Evolutionary conservation across 805 yeast genomes (phyloP), one percentile per base, ranked within the genome.

Genomic region (Yamadazyma olivae): DNA sequence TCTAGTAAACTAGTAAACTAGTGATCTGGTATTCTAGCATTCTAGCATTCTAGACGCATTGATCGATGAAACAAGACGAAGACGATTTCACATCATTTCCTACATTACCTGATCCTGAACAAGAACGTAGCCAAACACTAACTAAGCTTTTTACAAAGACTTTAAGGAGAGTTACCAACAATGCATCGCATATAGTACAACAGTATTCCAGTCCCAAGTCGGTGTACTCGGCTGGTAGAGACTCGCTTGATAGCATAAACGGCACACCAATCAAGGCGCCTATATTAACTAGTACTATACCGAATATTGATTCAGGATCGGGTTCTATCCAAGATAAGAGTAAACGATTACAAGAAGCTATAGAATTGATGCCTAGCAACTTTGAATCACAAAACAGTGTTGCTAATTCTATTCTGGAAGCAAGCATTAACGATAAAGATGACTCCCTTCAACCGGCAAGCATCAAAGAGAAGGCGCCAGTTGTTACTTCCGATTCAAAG

Each of bases 11-110:
- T n/a, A n/a, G n/a, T n/a, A n/a, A n/a, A n/a, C n/a, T n/a, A n/a
- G n/a, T n/a, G n/a, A n/a, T n/a, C n/a, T n/a, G n/a, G n/a, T n/a
- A n/a, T n/a, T n/a, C n/a, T n/a, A n/a, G n/a, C n/a, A n/a, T n/a
- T n/a, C n/a, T n/a, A n/a, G n/a, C n/a, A n/a, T n/a, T n/a, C n/a
- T n/a, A n/a, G n/a, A n/a, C n/a, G n/a, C n/a, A n/a, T n/a, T n/a
- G n/a, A n/a, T n/a, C n/a, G n/a, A 20, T 20, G 23, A 20, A 10
- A 7, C 9, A 10, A 7, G 10, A 20, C 10, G 10, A 20, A 13
- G 35, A 27, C 12, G 72, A 67, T 46, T 67, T 57, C 40, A 57
- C 58, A 27, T 66, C 71, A 23, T 67, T 67, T 35, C 74, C 74
- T 7, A 64, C 63, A 6, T 49, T 67, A 15, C 69, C 72, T 6